phyloP scores from a whole-genome alignment of 805 yeast species.

The Starmerella potacharoeniae region DNA sequence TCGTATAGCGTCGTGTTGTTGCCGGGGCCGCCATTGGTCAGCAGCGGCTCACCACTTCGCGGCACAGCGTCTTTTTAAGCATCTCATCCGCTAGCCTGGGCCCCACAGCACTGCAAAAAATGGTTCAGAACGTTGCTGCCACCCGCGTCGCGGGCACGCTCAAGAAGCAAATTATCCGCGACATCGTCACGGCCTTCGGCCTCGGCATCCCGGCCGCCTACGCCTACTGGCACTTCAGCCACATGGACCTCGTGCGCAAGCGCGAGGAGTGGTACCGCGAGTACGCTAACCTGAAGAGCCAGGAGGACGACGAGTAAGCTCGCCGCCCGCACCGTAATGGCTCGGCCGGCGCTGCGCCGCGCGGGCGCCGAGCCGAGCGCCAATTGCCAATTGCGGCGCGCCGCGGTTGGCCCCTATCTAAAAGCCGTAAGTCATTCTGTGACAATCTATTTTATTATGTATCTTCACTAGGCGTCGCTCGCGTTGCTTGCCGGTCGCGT shows the following conservation, averaged over 20 bases:
- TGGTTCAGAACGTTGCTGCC: constrained; percentile 23
- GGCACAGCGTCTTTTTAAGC: constrained; percentile 1
- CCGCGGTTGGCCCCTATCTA: too few relatives aligned
- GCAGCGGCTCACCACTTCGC: not conserved
- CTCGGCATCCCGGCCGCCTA: constrained; percentile 53
- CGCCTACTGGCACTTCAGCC: constrained; percentile 79
- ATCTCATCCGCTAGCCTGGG: not conserved
- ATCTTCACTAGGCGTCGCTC: too few relatives aligned
- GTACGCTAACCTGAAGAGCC: constrained; percentile 60
- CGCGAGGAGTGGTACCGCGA: constrained; percentile 81
- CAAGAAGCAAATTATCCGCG: constrained; percentile 69
- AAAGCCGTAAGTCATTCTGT: too few relatives aligned
- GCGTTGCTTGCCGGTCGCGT: too few relatives aligned
- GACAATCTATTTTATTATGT: too few relatives aligned
- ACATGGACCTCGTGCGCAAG: constrained; percentile 55
- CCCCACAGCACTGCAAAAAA: not conserved
- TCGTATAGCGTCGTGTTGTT: not conserved
- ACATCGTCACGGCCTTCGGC: constrained; percentile 42
- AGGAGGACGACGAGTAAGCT: constrained; percentile 10
- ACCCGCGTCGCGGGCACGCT: constrained; percentile 55
- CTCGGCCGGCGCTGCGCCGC: too few relatives aligned
- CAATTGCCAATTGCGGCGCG: too few relatives aligned
- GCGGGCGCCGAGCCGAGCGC: too few relatives aligned
- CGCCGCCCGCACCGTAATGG: too few relatives aligned
- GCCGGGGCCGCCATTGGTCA: constrained; percentile 7